Conservation (phyloP, 1,284 basidiomycete genomes). For the Trichosporon coremiiforme region DNA sequence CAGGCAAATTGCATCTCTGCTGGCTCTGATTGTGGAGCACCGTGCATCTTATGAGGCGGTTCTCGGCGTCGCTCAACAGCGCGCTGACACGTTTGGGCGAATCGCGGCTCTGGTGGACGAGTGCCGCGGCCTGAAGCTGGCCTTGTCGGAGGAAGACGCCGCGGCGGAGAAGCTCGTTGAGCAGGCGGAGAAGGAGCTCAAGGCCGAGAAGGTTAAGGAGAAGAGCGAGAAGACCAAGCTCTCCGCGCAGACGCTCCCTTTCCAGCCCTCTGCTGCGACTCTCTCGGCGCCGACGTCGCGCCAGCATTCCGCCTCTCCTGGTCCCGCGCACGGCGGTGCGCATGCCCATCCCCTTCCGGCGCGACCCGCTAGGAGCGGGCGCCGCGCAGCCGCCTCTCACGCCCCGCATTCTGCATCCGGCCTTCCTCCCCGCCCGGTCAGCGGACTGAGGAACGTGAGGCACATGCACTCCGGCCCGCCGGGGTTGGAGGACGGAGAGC, state of each 20-base stretch:
- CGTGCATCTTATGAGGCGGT: slow-evolving; percentile 34
- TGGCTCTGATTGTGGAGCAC: slow-evolving; percentile 42
- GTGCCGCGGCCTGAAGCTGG: slow-evolving; percentile 42
- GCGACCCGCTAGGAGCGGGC: slow-evolving; percentile 6
- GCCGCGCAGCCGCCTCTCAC: not conserved
- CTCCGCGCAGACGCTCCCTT: slow-evolving; percentile 1
- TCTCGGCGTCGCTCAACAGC: slow-evolving; percentile 36
- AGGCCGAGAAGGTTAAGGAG: slow-evolving; percentile 13
- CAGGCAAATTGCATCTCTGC: slow-evolving; percentile 44
- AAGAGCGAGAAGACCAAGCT: slow-evolving; percentile 9
- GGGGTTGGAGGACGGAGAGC: slow-evolving; percentile 12
- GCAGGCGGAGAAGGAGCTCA: slow-evolving; percentile 39
- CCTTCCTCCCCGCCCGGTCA: not conserved
- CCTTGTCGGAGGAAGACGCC: slow-evolving; percentile 22
- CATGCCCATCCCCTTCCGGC: slow-evolving; percentile 10
- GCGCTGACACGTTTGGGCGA: slow-evolving; percentile 41
- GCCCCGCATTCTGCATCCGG: not conserved
- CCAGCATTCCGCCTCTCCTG: slow-evolving; percentile 8
- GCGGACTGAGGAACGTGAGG: slow-evolving; percentile 9
- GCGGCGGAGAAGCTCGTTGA: slow-evolving; percentile 26
- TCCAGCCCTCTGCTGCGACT: slow-evolving; percentile 2
- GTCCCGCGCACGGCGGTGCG: not conserved
- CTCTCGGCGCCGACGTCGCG: slow-evolving; percentile 19
- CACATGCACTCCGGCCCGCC: slow-evolving; percentile 1
- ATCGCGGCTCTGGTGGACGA: slow-evolving; percentile 45